phyloP scores from a whole-genome alignment of 23 red algal species.

The Agarophyton chilense region DNA sequence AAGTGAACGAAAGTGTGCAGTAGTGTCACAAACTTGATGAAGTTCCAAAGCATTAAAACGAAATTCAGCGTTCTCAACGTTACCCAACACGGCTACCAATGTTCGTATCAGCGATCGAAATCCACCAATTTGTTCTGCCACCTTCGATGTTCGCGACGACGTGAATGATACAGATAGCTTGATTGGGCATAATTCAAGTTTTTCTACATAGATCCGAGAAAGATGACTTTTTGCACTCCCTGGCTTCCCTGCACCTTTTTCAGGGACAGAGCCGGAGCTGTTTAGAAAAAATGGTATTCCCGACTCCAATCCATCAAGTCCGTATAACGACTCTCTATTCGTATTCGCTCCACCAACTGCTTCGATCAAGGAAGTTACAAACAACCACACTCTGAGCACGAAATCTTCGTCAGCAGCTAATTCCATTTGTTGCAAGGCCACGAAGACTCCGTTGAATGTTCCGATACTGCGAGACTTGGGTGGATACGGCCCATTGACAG shows the following conservation, averaged over 20 bases:
- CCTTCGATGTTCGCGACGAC: slow-evolving; percentile 68
- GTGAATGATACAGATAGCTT: slow-evolving; percentile 84
- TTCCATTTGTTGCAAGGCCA: slow-evolving; percentile 70
- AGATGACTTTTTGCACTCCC: not conserved
- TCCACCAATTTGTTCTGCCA: slow-evolving; percentile 63
- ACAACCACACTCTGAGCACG: slow-evolving; percentile 69
- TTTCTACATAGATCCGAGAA: slow-evolving; percentile 77
- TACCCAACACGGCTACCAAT: slow-evolving; percentile 80
- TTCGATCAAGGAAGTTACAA: slow-evolving; percentile 64
- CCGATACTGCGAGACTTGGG: slow-evolving; percentile 31
- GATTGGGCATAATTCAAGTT: slow-evolving; percentile 78
- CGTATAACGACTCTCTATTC: slow-evolving; percentile 32
- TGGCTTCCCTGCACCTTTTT: not conserved
- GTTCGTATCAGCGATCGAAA: slow-evolving; percentile 78
- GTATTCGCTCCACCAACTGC: slow-evolving; percentile 55
- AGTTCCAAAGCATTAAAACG: slow-evolving; percentile 87
- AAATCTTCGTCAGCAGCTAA: slow-evolving; percentile 77
- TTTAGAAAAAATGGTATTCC: slow-evolving; percentile 26
- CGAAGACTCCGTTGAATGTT: slow-evolving; percentile 63
- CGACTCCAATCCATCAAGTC: slow-evolving; percentile 51
- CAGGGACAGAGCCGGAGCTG: not conserved
- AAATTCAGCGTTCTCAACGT: slow-evolving; percentile 93
- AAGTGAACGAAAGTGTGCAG: slow-evolving; percentile 69
- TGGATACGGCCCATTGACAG: slow-evolving; percentile 54
- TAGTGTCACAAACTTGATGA: slow-evolving; percentile 84